Conservation (phyloP, 345 rosid species). For the Psidium friedrichsthalianum region DNA sequence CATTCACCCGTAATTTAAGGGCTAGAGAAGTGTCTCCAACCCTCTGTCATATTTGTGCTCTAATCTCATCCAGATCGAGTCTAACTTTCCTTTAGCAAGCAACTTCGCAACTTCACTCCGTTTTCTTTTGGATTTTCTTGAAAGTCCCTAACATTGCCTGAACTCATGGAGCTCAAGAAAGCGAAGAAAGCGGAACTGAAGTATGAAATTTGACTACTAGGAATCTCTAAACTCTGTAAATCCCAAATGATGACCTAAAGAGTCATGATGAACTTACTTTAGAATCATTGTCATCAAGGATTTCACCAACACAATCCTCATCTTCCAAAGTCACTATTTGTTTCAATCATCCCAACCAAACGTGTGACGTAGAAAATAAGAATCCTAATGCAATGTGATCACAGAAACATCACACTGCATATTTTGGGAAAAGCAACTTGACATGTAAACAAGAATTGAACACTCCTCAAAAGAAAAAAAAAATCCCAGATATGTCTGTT, state of each 20-base stretch:
- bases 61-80: no score
- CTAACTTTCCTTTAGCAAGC: no score
- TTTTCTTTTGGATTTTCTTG: no score
- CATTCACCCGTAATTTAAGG: no score
- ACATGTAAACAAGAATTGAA: neutral
- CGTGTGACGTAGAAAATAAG: neutral
- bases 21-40: no score
- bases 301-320: slow-evolving; percentile 93
- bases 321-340: slow-evolving; percentile 80
- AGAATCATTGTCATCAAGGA: slow-evolving; percentile 86
- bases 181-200: no score
- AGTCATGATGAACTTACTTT: slow-evolving; percentile 25
- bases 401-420: neutral
- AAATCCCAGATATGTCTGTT: neutral
- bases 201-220: no score
- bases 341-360: neutral
- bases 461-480: neutral
- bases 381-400: neutral
- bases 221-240: neutral
- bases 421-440: neutral
- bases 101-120: no score
- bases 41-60: no score
- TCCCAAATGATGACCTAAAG: neutral
- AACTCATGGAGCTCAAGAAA: no score
- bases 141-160: no score